A percentile compares a stretch with the other conserved stretches of the same genome.
Conservation (phyloP, 202 grass and related monocot genomes). For the Panicum virgatum region DNA sequence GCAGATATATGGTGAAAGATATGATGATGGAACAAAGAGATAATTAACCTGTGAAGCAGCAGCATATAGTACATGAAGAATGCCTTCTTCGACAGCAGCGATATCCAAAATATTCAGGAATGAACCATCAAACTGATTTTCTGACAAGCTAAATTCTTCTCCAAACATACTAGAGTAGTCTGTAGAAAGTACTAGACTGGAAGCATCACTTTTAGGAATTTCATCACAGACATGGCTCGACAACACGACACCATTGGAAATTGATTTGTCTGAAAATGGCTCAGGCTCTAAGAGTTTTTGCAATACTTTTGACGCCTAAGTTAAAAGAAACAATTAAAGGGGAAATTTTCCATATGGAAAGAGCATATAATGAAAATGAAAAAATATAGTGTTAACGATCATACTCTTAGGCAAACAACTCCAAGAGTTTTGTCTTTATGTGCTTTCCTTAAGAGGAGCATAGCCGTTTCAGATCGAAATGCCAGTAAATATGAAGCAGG, state of each 20-base stretch:
- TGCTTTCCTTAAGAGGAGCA: conserved; percentile 81
- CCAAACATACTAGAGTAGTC: conserved; percentile 86
- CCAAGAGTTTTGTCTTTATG: conserved; percentile 76
- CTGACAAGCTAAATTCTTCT: conserved; percentile 69
- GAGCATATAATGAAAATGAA: conserved; percentile 5
- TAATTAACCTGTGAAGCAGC: conserved; percentile 73
- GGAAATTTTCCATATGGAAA: conserved; percentile 26
- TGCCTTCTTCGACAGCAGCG: conserved; percentile 83
- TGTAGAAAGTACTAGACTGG: conserved; percentile 39
- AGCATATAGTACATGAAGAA: conserved; percentile 94
- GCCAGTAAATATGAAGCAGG: conserved; percentile 64
- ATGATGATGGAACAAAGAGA: conserved; percentile 24
- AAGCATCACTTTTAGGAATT: conserved; percentile 56
- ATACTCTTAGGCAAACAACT: conserved; percentile 88
- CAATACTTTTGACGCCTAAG: conserved; percentile 69
- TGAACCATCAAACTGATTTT: conserved; percentile 56
- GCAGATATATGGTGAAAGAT: conserved; percentile 37
- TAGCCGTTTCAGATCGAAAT: conserved; percentile 81
- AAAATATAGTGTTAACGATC: conserved; percentile 34
- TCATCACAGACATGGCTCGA: conserved; percentile 46
- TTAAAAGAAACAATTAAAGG: conserved; percentile 37
- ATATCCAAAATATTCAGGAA: conserved; percentile 91
- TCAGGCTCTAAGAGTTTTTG: conserved; percentile 68
- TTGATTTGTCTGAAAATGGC: conserved; percentile 31
- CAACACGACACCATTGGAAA: conserved; percentile 28